Evolutionary conservation across 1,284 basidiomycete genomes (phyloP), one percentile per base, ranked within the genome.

Genomic region (Ustilago loliicola): DNA sequence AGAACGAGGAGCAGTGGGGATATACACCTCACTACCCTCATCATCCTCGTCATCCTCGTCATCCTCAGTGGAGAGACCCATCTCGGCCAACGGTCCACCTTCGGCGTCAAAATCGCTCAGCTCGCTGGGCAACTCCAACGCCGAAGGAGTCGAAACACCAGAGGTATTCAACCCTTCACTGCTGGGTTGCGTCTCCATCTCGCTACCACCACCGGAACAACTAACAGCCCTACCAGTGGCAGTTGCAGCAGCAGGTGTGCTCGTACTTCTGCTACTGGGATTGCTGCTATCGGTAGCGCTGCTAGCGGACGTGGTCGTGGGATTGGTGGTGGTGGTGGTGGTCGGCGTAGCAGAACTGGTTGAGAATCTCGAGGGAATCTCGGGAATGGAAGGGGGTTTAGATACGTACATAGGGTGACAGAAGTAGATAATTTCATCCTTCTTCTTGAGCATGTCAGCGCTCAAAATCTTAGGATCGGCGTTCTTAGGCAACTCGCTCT

Each of bases 401-500:
- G 50, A 59, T 63, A 78, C 76, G 52, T 68, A 78, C 76, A 85
- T 83, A 15, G 84, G 83, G 57, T 79, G 81, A 72, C 78, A 80
- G 45, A 61, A 58, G 72, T 79, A 85, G 60, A 84, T 80, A 6
- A 86, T 72, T 50, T 85, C 84, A 69, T 86, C 84, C 76, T 83
- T 81, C 68, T 83, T 75, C 80, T 83, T 85, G 62, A 74, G 58
- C 68, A 86, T 86, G 34, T 83, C 80, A 27, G 80, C 82, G 13
- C 76, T 60, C 10, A 82, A 66, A 29, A 86, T 77, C 82, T 84
- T 86, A 53, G 84, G 84, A 64, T 86, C 77, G 47, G 76, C 82
- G 58, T 86, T 83, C 83, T 86, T 86, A 52, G 83, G 81, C 83
- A 80, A 56, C 64, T 86, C 84, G 52, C 73, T 74, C 75, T 85